Percentiles rank a stretch among this genome's conserved stretches.
phyloP scores from a whole-genome alignment of 768 basidiomycete genomes.

The Sporobolomyces pararoseus region DNA sequence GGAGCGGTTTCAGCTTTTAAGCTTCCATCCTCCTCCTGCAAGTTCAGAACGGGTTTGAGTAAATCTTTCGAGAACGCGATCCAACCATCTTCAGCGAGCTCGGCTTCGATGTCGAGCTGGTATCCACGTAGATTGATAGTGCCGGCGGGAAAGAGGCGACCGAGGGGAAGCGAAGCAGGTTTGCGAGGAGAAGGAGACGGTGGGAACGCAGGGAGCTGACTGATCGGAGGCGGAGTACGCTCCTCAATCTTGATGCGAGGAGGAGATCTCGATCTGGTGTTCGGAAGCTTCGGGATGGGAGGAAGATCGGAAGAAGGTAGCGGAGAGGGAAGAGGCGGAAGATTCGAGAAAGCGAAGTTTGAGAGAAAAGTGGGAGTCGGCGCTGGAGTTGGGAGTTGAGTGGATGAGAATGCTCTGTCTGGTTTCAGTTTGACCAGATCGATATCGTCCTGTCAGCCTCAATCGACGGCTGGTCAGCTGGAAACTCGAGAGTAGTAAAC shows the following conservation, averaged over 20 bases:
- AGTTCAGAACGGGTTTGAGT: neutral
- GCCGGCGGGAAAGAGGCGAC: conserved; percentile 19
- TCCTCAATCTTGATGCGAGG: too few relatives aligned
- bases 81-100: conserved; percentile 17
- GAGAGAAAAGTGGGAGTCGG: neutral
- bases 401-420: too few relatives aligned
- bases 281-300: too few relatives aligned
- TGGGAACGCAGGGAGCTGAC: neutral
- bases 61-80: neutral
- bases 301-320: neutral
- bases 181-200: conserved; percentile 8
- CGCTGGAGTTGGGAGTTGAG: conserved; percentile 9
- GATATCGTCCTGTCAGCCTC: too few relatives aligned
- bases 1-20: too few relatives aligned
- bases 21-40: neutral
- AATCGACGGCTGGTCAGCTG: too few relatives aligned
- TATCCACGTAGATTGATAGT: conserved; percentile 10
- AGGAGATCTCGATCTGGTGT: too few relatives aligned
- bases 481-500: too few relatives aligned
- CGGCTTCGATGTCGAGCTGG: too few relatives aligned
- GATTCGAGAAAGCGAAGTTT: neutral
- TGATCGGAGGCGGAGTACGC: neutral
- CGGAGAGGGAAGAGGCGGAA: conserved; percentile 1
- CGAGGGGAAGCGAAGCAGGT: conserved; percentile 3
- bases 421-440: too few relatives aligned